These are phyloP conservation scores for Shiraia bambusicola DNA, from an alignment of 2,329 filamentous ascomycete species.

Conservation along the genomic window DNA sequence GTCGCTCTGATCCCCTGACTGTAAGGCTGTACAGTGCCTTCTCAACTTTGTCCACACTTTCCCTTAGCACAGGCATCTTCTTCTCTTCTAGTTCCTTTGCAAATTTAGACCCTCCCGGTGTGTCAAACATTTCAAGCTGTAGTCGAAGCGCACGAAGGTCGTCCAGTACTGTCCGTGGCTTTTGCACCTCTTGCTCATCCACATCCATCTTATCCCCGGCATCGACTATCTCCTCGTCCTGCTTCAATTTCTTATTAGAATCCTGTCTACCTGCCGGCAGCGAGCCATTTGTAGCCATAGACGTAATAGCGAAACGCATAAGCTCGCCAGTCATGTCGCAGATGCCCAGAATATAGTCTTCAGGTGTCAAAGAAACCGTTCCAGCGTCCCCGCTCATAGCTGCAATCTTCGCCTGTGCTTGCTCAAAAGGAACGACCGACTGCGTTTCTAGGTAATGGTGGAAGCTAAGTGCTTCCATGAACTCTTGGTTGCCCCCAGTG, in stretches of 20 bases:
- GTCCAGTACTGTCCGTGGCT: slow-evolving; percentile 66
- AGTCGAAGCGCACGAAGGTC: slow-evolving; percentile 80
- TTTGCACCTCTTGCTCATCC: slow-evolving; percentile 28
- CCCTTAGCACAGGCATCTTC: slow-evolving; percentile 84
- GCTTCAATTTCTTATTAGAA: slow-evolving; percentile 39
- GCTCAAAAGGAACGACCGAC: slow-evolving; percentile 67
- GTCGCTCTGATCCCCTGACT: slow-evolving; percentile 83
- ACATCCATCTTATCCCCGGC: slow-evolving; percentile 40
- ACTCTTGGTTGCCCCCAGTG: slow-evolving; percentile 83
- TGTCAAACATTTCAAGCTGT: slow-evolving; percentile 72
- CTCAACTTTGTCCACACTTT: slow-evolving; percentile 93
- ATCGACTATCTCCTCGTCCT: slow-evolving; percentile 17
- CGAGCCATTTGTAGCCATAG: slow-evolving; percentile 72
- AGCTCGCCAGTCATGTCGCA: slow-evolving; percentile 95
- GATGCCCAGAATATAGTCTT: slow-evolving; percentile 87
- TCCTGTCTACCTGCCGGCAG: slow-evolving; percentile 44
- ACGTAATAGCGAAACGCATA: slow-evolving; percentile 93
- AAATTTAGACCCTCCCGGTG: slow-evolving; percentile 56
- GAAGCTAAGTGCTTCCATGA: slow-evolving; percentile 88
- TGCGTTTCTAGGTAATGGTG: slow-evolving; percentile 82
- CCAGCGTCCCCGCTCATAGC: slow-evolving; percentile 42
- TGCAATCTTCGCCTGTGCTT: slow-evolving; percentile 51
- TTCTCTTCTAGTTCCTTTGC: slow-evolving; percentile 63
- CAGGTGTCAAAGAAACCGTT: slow-evolving; percentile 66
- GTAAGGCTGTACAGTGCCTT: slow-evolving; percentile 82